Evolutionary conservation across 768 basidiomycete genomes (phyloP).

Genomic region (Lactarius evosmus): DNA sequence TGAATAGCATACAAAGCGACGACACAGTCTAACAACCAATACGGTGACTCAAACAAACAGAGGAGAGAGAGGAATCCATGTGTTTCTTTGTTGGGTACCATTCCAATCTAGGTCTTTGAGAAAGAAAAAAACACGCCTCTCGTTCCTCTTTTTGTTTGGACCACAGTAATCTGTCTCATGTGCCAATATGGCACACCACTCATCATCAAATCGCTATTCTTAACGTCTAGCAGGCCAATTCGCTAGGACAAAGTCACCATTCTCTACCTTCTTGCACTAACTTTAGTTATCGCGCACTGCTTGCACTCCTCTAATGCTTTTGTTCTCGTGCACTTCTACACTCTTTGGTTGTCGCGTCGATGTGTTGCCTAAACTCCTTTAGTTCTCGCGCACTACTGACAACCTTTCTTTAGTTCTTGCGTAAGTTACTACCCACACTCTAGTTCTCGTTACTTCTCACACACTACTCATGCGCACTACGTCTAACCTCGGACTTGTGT

Average conservation of each 20-base stretch:
- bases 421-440: no score
- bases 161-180: not conserved
- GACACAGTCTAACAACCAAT: not conserved
- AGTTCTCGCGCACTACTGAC: not conserved
- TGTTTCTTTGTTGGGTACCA: not conserved
- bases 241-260: not conserved
- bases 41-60: not conserved
- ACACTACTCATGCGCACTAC: no score
- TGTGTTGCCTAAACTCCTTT: not conserved
- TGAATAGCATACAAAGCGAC: not conserved
- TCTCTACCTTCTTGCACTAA: not conserved
- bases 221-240: not conserved
- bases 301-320: no score
- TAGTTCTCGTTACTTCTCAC: no score
- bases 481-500: no score
- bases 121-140: not conserved
- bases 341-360: not conserved
- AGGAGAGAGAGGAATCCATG: not conserved
- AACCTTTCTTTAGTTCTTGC: not conserved
- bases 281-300: not conserved
- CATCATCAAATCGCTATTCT: not conserved
- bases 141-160: not conserved
- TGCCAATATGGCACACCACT: not conserved
- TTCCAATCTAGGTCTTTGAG: no score
- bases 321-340: not conserved